These are phyloP conservation scores for Aspergillus pseudonomiae DNA, from an alignment of 2,329 filamentous ascomycete genomes.

Conservation along the genomic window DNA sequence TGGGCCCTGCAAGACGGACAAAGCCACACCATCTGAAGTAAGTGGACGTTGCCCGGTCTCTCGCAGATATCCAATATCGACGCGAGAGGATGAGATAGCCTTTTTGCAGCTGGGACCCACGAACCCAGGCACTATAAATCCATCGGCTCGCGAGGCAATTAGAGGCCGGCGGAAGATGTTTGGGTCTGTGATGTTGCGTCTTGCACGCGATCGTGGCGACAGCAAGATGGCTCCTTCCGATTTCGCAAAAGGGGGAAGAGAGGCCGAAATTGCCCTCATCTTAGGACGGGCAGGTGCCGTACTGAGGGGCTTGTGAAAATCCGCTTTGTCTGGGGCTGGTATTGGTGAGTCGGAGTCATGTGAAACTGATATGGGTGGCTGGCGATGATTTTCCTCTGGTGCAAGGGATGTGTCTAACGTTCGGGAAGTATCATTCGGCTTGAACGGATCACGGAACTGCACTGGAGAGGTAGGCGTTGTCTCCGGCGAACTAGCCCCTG, in stretches of 20 bases:
- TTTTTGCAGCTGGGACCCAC: conserved; percentile 17
- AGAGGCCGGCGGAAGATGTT: conserved; percentile 40
- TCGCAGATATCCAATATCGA: conserved; percentile 25
- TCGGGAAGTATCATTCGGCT: conserved; percentile 14
- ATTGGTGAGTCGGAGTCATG: conserved; percentile 25
- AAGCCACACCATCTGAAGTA: conserved; percentile 31
- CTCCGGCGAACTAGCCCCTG: conserved; percentile 29
- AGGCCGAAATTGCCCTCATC: conserved; percentile 34
- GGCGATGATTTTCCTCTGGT: conserved; percentile 17
- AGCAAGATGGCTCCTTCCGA: conserved; percentile 30
- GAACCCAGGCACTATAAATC: conserved; percentile 19
- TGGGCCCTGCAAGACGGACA: conserved; percentile 33
- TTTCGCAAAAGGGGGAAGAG: conserved; percentile 28
- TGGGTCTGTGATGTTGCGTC: conserved; percentile 47
- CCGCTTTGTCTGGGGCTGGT: conserved; percentile 24
- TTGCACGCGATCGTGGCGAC: conserved; percentile 29
- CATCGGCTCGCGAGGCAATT: conserved; percentile 32
- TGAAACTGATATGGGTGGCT: conserved; percentile 26
- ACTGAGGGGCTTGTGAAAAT: conserved; percentile 37
- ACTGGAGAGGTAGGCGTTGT: conserved; percentile 25
- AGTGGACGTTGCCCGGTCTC: conserved; percentile 25
- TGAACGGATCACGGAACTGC: conserved; percentile 39
- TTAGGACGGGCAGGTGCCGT: conserved; percentile 32
- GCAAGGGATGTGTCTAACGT: conserved; percentile 11
- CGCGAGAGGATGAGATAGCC: conserved; percentile 28